A percentile compares a stretch with the other conserved stretches of the same genome.
Conservation (phyloP, 164 flowering plant genomes). For the Santalum album region DNA sequence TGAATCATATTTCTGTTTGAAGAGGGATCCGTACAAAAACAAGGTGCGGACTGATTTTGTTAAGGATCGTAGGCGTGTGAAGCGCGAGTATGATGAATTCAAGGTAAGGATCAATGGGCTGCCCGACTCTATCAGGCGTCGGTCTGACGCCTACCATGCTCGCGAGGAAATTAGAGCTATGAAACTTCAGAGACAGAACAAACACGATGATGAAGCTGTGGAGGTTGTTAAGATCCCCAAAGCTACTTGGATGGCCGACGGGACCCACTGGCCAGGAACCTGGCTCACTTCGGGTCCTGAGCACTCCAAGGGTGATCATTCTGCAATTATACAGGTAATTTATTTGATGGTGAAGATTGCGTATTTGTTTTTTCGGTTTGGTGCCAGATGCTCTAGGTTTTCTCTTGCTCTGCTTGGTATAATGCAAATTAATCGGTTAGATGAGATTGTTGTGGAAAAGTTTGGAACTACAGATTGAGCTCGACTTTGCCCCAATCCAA, state of each 20-base stretch:
- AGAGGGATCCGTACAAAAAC: constrained; percentile 66
- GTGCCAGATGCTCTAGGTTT: background rate
- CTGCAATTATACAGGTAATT: constrained; percentile 67
- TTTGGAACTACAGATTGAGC: no score
- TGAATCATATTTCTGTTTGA: constrained; percentile 53
- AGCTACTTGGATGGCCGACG: constrained; percentile 85
- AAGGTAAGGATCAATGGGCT: constrained; percentile 61
- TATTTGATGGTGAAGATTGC: background rate
- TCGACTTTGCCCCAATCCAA: no score
- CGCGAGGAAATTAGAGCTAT: constrained; percentile 56
- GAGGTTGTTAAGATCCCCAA: constrained; percentile 52
- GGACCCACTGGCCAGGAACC: constrained; percentile 79
- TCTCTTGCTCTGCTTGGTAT: no score
- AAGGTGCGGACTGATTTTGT: constrained; percentile 59
- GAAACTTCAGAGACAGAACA: constrained; percentile 44
- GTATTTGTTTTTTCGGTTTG: background rate
- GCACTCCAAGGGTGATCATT: constrained; percentile 68
- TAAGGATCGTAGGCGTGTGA: constrained; percentile 61
- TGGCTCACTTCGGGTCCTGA: constrained; percentile 45
- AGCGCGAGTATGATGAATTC: constrained; percentile 76
- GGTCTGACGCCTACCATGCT: constrained; percentile 71
- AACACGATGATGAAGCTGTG: constrained; percentile 28
- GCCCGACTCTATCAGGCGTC: constrained; percentile 59
- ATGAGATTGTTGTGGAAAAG: no score
- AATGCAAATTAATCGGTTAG: no score